Percentiles rank a stretch among this genome's conserved stretches.
These are phyloP conservation scores for Sanghuangporus baumii DNA, from an alignment of 1,284 basidiomycete species.

Conservation along the genomic window DNA sequence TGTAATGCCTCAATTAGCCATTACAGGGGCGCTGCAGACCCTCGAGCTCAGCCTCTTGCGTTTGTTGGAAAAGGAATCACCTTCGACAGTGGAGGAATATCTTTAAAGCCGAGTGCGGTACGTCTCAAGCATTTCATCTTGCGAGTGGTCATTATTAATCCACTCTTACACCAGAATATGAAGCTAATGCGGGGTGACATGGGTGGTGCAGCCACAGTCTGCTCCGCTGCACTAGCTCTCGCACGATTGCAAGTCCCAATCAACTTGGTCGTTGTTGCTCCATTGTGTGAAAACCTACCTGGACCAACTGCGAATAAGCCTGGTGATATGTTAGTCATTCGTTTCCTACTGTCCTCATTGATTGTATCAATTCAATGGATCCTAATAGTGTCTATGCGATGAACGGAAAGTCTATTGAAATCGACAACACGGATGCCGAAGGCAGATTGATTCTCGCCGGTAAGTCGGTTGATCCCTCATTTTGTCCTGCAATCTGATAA, in stretches of 20 bases:
- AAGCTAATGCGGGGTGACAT: constrained; percentile 81
- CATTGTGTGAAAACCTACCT: constrained; percentile 86
- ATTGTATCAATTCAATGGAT: background rate
- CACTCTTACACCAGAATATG: constrained; percentile 46
- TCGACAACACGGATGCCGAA: constrained; percentile 89
- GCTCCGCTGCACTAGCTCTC: constrained; percentile 69
- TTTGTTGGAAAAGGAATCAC: constrained; percentile 89
- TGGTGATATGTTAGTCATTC: constrained; percentile 61
- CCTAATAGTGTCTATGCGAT: constrained; percentile 68
- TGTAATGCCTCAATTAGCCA: constrained; percentile 38
- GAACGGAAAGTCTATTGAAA: constrained; percentile 85
- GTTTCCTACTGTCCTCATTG: background rate
- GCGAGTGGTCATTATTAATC: background rate
- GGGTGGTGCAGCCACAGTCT: constrained; percentile 82
- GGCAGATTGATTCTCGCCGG: constrained; percentile 76
- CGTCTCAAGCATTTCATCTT: constrained; percentile 26
- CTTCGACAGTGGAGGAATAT: constrained; percentile 88
- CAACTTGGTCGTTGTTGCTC: constrained; percentile 69
- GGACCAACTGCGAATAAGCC: constrained; percentile 85
- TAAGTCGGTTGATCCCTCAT: constrained; percentile 25
- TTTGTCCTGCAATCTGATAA: constrained; percentile 25
- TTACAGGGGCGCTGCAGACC: constrained; percentile 67
- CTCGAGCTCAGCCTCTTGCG: constrained; percentile 56
- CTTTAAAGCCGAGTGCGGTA: constrained; percentile 73
- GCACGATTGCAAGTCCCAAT: constrained; percentile 80